phyloP scores from a whole-genome alignment of 257 asterid species.

The Penstemon barbatus region DNA sequence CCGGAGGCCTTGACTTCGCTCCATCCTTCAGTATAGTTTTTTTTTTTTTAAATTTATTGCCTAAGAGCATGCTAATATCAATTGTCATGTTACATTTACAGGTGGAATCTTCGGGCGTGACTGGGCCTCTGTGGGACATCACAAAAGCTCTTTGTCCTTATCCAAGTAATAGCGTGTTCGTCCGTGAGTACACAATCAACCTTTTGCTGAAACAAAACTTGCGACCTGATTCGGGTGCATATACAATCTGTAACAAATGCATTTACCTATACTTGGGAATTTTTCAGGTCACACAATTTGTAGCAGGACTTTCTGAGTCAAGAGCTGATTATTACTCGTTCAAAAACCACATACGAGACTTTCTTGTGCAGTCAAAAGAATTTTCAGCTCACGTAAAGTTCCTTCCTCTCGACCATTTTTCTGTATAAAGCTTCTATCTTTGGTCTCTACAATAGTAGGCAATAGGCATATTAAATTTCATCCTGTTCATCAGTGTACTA shows the following conservation, averaged over 20 bases:
- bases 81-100: constrained; percentile 32
- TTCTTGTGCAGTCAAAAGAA: constrained; percentile 94
- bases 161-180: constrained; percentile 66
- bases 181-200: constrained; percentile 85
- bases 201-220: constrained; percentile 40
- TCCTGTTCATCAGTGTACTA: too few relatives aligned
- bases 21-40: neutral
- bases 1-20: too few relatives aligned
- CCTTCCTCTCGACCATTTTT: too few relatives aligned
- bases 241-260: neutral
- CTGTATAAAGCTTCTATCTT: too few relatives aligned
- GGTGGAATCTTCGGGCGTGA: constrained; percentile 72
- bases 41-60: constrained; percentile 12
- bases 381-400: constrained; percentile 87
- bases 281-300: constrained; percentile 82
- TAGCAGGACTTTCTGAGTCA: constrained; percentile 79
- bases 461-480: too few relatives aligned
- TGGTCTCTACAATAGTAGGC: too few relatives aligned
- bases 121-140: constrained; percentile 93
- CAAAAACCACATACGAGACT: constrained; percentile 88
- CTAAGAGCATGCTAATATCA: constrained; percentile 19
- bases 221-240: neutral
- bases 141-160: constrained; percentile 65
- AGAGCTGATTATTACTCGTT: constrained; percentile 63
- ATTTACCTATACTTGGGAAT: constrained; percentile 8